Base-by-base conservation (phyloP, 495 filamentous ascomycete genomes). In the Penicillium antarcticum region DNA sequence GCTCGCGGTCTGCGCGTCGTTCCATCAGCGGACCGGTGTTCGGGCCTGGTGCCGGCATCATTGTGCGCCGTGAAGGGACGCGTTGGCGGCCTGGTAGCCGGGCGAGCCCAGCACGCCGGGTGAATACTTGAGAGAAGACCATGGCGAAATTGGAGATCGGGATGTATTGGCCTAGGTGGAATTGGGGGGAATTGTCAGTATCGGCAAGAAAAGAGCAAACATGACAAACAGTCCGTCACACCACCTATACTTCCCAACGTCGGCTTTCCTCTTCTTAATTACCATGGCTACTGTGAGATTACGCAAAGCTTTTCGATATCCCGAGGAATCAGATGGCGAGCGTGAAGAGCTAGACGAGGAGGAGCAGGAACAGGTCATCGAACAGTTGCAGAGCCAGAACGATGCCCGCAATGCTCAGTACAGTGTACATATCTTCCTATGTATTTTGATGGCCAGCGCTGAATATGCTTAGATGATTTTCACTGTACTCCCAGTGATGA, bases 1-100 rank as follows among this genome's bases (percentile, higher is more conserved):
- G 81, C 51, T 87, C 88, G 50, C 91, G 84, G 69, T 95, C 90
- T 52, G 86, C 69, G 49, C 91, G 83, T 54, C 91, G 84, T 59
- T 86, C 83, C 77, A 92, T 81, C 54, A 96, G 72, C 41, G 88
- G 89, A 5, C 88, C 88, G 10, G 74, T 67, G 47, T 71, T 71
- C 21, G 73, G 66, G 14, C 51, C 59, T 5, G 78, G 78, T 11
- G 78, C 71, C 12, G 78, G 72, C 41, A 79, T 78, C 37, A 78
- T 51, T 19, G 67, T 78, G 51, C 75, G 74, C 36, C 68, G 74
- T n/a, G 52, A 59, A 31, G 55, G 18, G 32, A 39, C 48, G 32
- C 45, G 51, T 47, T 44, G 61, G 26, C 42, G 39, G 16, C 40
- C 45, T 14, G 56, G 40, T 2, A 57, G 16, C 19, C 49, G 57